Conservation (phyloP, 441 rosid genomes). For the Macaranga tanarius region DNA sequence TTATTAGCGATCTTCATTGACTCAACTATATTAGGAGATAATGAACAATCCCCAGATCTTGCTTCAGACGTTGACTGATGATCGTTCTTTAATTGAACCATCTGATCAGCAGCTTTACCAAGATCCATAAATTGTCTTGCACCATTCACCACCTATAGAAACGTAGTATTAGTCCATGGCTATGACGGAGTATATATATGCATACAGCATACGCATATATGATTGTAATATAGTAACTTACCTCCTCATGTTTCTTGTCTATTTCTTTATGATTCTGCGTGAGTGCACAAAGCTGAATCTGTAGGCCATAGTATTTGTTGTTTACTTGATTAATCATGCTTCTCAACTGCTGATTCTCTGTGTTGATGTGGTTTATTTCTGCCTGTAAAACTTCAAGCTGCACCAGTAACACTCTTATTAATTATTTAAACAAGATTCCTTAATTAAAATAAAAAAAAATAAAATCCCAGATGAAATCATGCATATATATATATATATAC, state of each 20-base stretch:
- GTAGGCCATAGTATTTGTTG: conserved; percentile 50
- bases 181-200: neutral
- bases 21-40: conserved; percentile 37
- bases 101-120: conserved; percentile 30
- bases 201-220: too few relatives aligned
- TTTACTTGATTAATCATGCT: conserved; percentile 54
- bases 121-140: conserved; percentile 61
- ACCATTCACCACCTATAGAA: conserved; percentile 9
- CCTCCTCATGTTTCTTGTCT: neutral
- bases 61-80: conserved; percentile 40
- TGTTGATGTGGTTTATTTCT: conserved; percentile 49
- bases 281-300: conserved; percentile 50
- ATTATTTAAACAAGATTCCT: neutral
- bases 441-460: neutral
- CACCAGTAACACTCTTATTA: neutral
- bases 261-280: conserved; percentile 31
- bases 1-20: conserved; percentile 30
- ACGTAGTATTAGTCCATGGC: neutral
- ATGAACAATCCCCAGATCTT: conserved; percentile 31
- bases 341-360: conserved; percentile 60
- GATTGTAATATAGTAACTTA: neutral
- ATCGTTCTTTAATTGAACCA: conserved; percentile 32
- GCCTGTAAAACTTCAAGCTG: conserved; percentile 55
- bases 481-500: conserved; percentile 24
- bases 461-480: neutral